Conservation (phyloP, 2,329 filamentous ascomycete species). For the Sporothrix luriei region DNA sequence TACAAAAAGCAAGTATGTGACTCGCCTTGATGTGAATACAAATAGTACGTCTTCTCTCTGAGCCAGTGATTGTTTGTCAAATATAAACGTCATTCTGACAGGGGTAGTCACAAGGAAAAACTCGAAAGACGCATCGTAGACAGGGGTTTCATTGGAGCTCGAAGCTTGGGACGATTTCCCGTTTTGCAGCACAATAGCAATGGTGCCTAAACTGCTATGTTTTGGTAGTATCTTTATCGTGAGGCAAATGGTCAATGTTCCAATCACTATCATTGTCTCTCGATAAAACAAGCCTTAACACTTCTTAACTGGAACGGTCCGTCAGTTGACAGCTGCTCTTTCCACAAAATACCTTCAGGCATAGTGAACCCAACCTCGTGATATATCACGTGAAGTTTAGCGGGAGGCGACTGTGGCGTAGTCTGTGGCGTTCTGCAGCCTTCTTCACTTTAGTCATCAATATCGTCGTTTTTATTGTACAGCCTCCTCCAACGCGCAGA, state of each 20-base stretch:
- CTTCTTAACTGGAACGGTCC: background rate
- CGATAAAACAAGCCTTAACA: background rate
- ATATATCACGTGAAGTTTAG: slow-evolving; percentile 1
- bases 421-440: slow-evolving; percentile 31
- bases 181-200: background rate
- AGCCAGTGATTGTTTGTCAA: background rate
- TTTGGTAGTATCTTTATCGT: background rate
- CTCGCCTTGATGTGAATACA: background rate
- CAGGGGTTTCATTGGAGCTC: background rate
- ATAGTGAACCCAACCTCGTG: background rate
- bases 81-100: slow-evolving; percentile 3
- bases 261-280: background rate
- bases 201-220: background rate
- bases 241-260: background rate
- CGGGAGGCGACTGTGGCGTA: slow-evolving; percentile 23
- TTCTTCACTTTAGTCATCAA: slow-evolving; percentile 27
- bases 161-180: background rate
- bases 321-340: background rate
- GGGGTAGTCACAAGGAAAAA: background rate
- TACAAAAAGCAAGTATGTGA: too few species aligned
- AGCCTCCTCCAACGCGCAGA: background rate
- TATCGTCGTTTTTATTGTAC: background rate
- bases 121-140: slow-evolving; percentile 3
- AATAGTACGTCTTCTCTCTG: background rate
- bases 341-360: background rate